Base-by-base conservation (phyloP, 1,139 yeast genomes). In the Sugiyamaella novakii region DNA sequence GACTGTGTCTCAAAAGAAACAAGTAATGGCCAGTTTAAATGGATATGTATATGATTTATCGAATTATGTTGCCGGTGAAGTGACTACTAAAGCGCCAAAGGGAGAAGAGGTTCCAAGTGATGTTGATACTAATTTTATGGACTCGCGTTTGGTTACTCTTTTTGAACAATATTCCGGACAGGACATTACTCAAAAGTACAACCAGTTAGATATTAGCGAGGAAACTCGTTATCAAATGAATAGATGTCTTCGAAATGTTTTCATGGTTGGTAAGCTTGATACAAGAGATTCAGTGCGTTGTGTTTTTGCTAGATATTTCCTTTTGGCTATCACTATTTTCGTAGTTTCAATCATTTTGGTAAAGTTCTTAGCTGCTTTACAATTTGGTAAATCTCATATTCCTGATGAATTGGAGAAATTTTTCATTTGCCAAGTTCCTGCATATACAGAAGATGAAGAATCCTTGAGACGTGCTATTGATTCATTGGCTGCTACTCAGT, bases 361-460 rank as follows among this genome's bases (percentile, higher is more conserved):
- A 50, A 71, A 71, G 57, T 72, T 72, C 52, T 21, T 69, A 30
- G 73, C 75, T 3, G 74, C 75, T 0, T 54, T 71, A 42, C 74
- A 70, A 49, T 70, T 71, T 46, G 65, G 68, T 11, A 52, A 62
- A 39, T 63, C 58, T 46, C 58, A 58, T 30, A 57, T 58, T 29
- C 73, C 75, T 1, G 74, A 68, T 19, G 69, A 67, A 25, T 59
- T 70, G 33, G 73, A 71, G 46, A 61, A 66, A 54, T 72, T 72
- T 52, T 65, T 71, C 46, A 71, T 71, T 34, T 70, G 74, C 51
- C 75, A 71, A 53, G 67, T 71, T 5, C 75, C 75, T 3, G 75
- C 72, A 1, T 71, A 71, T 54, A 71, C 75, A 1, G 75, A 71
- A 54, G 76, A 72, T 43, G 75, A 72, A 47, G 66, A 62, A 5